Conservation (phyloP, 2,329 filamentous ascomycete species). For the Fusarium cicatricum region DNA sequence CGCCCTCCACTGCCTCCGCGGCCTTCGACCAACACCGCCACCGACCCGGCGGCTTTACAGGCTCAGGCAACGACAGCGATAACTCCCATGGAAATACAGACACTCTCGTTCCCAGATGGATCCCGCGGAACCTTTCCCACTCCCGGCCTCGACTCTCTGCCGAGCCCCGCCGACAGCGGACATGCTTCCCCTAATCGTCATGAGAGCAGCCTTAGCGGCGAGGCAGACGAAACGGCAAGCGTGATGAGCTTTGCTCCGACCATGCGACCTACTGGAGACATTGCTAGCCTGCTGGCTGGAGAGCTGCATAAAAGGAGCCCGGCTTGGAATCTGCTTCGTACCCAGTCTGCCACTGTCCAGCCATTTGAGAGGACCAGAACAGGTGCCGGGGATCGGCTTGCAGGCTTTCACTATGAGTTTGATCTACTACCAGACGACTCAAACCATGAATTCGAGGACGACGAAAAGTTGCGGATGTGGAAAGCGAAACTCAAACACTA, state of each 20-base stretch:
- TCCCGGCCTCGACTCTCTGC: conserved; percentile 46
- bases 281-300: conserved; percentile 82
- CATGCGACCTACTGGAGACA: conserved; percentile 70
- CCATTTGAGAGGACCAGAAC: conserved; percentile 65
- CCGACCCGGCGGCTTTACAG: conserved; percentile 54
- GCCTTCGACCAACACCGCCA: conserved; percentile 48
- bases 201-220: conserved; percentile 49
- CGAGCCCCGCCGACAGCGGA: conserved; percentile 52
- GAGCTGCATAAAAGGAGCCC: conserved; percentile 71
- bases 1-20: conserved; percentile 66
- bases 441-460: conserved; percentile 55
- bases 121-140: conserved; percentile 69
- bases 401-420: conserved; percentile 80
- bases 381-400: conserved; percentile 61
- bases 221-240: conserved; percentile 71
- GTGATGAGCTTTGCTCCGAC: conserved; percentile 72
- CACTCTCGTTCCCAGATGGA: conserved; percentile 75
- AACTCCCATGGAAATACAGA: conserved; percentile 82
- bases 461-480: conserved; percentile 75
- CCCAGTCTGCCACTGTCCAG: conserved; percentile 66
- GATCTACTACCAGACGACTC: conserved; percentile 71
- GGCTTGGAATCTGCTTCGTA: conserved; percentile 72
- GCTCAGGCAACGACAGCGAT: conserved; percentile 85
- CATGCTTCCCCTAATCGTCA: conserved; percentile 49
- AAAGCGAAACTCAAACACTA: conserved; percentile 96